Base-by-base conservation (phyloP, 306 rosid genomes). In the Ammopiptanthus mongolicus region DNA sequence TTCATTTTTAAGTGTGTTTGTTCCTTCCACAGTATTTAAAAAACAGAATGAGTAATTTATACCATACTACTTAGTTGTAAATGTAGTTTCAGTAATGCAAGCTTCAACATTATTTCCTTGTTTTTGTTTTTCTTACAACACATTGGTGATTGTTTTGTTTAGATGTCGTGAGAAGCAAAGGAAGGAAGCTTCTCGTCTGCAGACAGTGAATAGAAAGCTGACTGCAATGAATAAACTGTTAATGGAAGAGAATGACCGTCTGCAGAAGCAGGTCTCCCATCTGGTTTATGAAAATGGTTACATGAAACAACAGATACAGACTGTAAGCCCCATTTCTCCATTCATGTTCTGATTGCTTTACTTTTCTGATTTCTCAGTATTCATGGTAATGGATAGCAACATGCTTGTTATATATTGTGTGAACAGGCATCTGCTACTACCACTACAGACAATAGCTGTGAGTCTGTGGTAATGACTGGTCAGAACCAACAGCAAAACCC, bases 381-480 rank as follows among this genome's bases (percentile, higher is more conserved):
- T 55, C 8, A 65, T 21, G 14, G 5, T 14, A 14, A 9, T 41
- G 11, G n/a, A 41, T 41, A 3, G 13, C 21, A 22, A 15, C 12
- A 8, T 61, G 57, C 37, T 55, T 31, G 5, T 72, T 23, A 5
- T 81, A 33, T 65, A 1, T 28, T 25, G 15, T 10, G 17, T 78
- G 48, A 48, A 50, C 66, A 95, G 98, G 88, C 86, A 41, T 83
- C 97, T 82, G 93, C 91, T 58, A 87, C 91, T 58, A 91, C 97
- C 83, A 91, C 98, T 80, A 91, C 98, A 75, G 97, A 95, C 88
- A 90, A 86, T 85, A 95, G 97, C 93, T 95, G 98, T 83, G 97
- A 95, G 91, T 95, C 98, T 86, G 98, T 95, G 91, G 98, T 95
- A 86, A 84, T 95, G 96, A 95, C 90, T 81, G 98, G 98, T 95